These are phyloP conservation scores for Cutaneotrichosporon curvatum DNA, from an alignment of 1,284 basidiomycete species.

Conservation along the genomic window DNA sequence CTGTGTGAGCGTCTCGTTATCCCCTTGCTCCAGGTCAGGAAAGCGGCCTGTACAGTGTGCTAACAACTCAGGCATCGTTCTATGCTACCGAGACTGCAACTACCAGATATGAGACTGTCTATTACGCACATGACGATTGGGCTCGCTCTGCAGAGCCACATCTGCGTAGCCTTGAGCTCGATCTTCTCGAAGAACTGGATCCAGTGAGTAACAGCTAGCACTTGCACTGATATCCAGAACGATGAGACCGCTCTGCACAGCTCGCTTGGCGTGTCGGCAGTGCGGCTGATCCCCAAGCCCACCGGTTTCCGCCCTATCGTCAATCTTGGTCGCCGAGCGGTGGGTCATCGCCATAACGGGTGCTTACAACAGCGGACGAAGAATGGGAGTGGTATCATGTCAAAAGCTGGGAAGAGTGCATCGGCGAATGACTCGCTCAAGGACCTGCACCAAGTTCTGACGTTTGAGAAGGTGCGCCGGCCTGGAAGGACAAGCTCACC, in stretches of 20 bases:
- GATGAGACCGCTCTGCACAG: conserved; percentile 9
- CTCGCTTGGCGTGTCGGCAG: conserved; percentile 49
- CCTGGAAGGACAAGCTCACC: neutral
- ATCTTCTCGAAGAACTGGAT: conserved; percentile 35
- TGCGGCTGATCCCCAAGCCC: conserved; percentile 88
- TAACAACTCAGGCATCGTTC: conserved; percentile 66
- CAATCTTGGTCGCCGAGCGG: conserved; percentile 67
- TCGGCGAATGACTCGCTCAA: conserved; percentile 68
- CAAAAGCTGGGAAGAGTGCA: conserved; percentile 1
- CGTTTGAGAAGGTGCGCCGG: conserved; percentile 66
- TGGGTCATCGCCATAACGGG: conserved; percentile 16
- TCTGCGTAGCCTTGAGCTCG: conserved; percentile 57
- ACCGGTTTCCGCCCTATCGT: conserved; percentile 91
- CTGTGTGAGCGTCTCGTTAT: conserved; percentile 80
- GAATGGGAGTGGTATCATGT: conserved; percentile 12
- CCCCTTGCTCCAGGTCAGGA: conserved; percentile 66
- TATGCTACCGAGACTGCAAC: conserved; percentile 89
- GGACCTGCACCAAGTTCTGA: conserved; percentile 73
- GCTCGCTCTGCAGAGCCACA: conserved; percentile 70
- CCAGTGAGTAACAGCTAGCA: conserved; percentile 22
- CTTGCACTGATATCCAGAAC: neutral
- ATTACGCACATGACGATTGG: conserved; percentile 96
- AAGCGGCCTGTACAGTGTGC: too few species aligned
- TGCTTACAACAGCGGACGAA: conserved; percentile 9
- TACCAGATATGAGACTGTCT: conserved; percentile 78